Percentiles rank a stretch among this genome's conserved stretches.
Evolutionary conservation across 2,329 filamentous ascomycete species (phyloP).

Genomic region (Emericellopsis cladophorae): DNA sequence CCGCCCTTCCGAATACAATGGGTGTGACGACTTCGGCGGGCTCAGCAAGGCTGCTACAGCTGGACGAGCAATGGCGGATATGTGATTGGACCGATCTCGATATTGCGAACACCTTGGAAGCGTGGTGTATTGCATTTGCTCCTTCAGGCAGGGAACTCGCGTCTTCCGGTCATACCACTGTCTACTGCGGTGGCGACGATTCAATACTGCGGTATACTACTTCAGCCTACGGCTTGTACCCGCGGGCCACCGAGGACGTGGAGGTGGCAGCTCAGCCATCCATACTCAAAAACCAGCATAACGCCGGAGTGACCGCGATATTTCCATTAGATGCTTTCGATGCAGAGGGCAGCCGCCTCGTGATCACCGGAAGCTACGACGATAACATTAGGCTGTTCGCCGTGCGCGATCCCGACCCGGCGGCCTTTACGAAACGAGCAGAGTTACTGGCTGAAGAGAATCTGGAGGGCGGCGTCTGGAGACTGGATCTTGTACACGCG

Average conservation of each 20-base stretch:
- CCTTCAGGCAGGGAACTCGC: slow-evolving; percentile 2
- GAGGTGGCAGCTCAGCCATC: slow-evolving; percentile 6
- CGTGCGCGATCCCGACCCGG: slow-evolving; percentile 25
- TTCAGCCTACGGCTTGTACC: slow-evolving; percentile 9
- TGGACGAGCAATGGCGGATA: slow-evolving; percentile 28
- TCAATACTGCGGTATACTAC: slow-evolving; percentile 40
- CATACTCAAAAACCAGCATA: slow-evolving; percentile 39
- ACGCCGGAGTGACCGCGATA: slow-evolving; percentile 81
- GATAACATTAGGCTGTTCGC: slow-evolving; percentile 62
- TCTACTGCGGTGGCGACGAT: slow-evolving; percentile 69
- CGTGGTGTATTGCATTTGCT: slow-evolving; percentile 60
- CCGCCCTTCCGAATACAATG: slow-evolving; percentile 37
- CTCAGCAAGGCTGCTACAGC: slow-evolving; percentile 41
- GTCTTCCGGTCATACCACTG: slow-evolving; percentile 11
- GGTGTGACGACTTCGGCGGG: slow-evolving; percentile 63
- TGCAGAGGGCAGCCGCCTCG: slow-evolving; percentile 34
- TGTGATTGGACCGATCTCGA: slow-evolving; percentile 20
- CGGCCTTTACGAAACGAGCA: slow-evolving; percentile 26
- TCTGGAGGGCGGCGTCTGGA: slow-evolving; percentile 78
- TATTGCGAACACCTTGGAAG: slow-evolving; percentile 47
- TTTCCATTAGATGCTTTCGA: slow-evolving; percentile 45
- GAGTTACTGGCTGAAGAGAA: slow-evolving; percentile 49
- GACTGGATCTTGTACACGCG: slow-evolving; percentile 50
- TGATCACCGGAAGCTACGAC: slow-evolving; percentile 87
- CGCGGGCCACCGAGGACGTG: slow-evolving; percentile 3